Evolutionary conservation across 768 basidiomycete genomes (phyloP).

Genomic region (Mycena maculata): DNA sequence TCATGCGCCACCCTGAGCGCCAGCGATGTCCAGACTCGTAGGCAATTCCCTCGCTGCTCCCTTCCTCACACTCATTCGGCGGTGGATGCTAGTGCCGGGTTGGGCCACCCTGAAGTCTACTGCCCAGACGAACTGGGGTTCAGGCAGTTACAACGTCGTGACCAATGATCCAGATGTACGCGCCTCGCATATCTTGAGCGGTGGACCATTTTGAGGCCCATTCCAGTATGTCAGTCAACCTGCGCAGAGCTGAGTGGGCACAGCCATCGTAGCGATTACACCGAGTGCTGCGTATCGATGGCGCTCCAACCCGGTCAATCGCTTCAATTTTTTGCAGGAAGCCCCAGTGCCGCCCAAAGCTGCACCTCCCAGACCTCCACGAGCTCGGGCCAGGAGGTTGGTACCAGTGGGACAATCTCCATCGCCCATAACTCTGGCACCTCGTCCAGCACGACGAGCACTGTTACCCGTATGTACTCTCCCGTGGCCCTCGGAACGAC

Average conservation of each 20-base stretch:
- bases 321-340: too few relatives aligned
- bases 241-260: not conserved
- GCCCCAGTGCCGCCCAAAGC: not conserved
- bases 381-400: not conserved
- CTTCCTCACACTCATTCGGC: not conserved
- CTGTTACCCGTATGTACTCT: not conserved
- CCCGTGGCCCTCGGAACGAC: not conserved
- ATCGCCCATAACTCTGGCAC: not conserved
- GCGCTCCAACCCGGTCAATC: too few relatives aligned
- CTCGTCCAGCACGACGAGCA: not conserved
- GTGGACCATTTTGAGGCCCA: too few relatives aligned
- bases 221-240: not conserved
- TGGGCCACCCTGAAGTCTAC: conserved; percentile 18
- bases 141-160: not conserved
- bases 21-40: conserved; percentile 8
- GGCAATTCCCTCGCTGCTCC: not conserved
- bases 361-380: not conserved
- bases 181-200: not conserved
- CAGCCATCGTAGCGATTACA: not conserved
- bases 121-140: conserved; percentile 13
- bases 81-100: conserved; percentile 8
- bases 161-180: not conserved
- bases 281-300: not conserved
- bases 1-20: conserved; percentile 3
- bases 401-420: not conserved